Evolutionary conservation across 169 alveolate genomes (phyloP), one percentile per base, ranked within the genome.

Genomic region (Plasmodium yoelii): DNA sequence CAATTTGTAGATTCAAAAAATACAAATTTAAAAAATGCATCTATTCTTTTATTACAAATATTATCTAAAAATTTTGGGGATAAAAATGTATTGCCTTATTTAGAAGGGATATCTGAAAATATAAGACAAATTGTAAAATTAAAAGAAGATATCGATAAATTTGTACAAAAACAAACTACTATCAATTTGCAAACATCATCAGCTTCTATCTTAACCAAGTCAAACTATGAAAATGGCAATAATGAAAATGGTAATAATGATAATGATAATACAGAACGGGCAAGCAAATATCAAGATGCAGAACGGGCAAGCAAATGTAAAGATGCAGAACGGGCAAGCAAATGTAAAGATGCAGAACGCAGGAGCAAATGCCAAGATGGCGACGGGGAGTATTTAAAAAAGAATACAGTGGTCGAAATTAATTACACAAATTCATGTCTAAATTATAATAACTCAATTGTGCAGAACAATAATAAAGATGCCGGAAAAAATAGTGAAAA

Each of bases 1-100:
- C 69, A 84, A 69, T 84, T 84, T 42, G 91, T 84, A 0, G 91
- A 84, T 53, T 84, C 91, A 5, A 84, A 84, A 46, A 84, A 84
- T 42, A 68, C 65, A 9, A 84, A 84, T 69, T 60, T 84, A 42
- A 84, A 53, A 59, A 84, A 84, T 28, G 2, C 91, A 8, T 61
- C 91, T 12, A 84, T 84, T 39, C 87, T 84, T 46, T 15, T 84
- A 59, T 51, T 84, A 73, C 91, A 84, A 69, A 61, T 84, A 5
- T 34, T 84, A 22, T 57, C 68, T 53, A 84, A 72, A 51, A 84
- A 69, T 61, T 84, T 69, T 69, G 91, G 91, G 5, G 73, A 84
- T 24, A 68, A 59, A 51, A 69, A 69, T 69, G 91, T 84, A 0
- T 22, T 84, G 22, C 55, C 91, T 24, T 56, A 84, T 53, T 84